Evolutionary conservation across 2,329 filamentous ascomycete genomes (phyloP), one percentile per base, ranked within the genome.

Genomic region (Fusarium sp.): DNA sequence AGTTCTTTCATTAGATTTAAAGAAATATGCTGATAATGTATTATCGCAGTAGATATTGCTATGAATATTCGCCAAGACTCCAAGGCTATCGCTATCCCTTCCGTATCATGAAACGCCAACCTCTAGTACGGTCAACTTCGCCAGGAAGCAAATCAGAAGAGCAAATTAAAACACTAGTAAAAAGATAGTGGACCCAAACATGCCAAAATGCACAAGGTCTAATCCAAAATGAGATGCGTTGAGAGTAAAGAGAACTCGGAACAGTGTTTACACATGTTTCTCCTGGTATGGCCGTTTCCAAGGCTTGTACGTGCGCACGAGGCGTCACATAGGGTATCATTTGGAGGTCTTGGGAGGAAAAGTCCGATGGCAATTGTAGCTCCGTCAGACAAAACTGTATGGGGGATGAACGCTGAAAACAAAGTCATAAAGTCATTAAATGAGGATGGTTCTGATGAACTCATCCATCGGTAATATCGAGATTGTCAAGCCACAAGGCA

Each of bases 401-500:
- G 62, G 63, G 64, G 60, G 59, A 60, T 58, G 44, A 65, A 60
- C 42, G 52, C 44, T 60, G 49, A 72, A 68, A 62, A 56, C 49
- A 64, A 68, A 47, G 71, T 78, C 73, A 49, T 78, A 44, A 69
- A 73, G 49, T 77, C 70, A 33, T 77, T 43, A 71, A 23, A 37
- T 65, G 10, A 33, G 63, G 63, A 64, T 65, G 44, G 49, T 38
- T 47, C 30, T 47, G 18, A 47, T 46, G 28, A 33, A 52, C 61
- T 70, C 57, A 77, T 53, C 59, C 66, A 30, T 78, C 77, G n/a
- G 69, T 61, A 25, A 75, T 67, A 59, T 89, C 87, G 12, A 88
- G 81, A 59, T 81, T 83, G 32, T 81, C 82, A 46, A 90, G 79
- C 89, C 89, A 91, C 44, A 84, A 80, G 59, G 85, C 82, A 30